Percentiles rank a stretch among this genome's conserved stretches.
Evolutionary conservation across 108 stramenopile species (phyloP).

Genomic region (Cyclotella distinguenda): DNA sequence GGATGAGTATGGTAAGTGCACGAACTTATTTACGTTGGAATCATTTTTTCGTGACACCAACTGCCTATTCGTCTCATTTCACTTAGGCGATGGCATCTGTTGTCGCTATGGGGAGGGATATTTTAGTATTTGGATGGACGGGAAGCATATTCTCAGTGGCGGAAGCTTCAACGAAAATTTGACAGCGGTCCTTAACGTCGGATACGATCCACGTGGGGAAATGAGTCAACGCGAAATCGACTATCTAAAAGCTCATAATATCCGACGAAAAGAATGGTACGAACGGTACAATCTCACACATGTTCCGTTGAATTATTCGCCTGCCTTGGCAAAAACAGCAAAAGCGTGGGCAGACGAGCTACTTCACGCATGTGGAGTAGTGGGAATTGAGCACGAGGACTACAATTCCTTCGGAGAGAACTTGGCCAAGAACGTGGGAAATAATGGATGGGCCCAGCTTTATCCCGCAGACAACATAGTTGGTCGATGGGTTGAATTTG

Average conservation of each 20-base stretch:
- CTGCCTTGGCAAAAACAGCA: slow-evolving; percentile 18
- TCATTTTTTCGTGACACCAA: neutral
- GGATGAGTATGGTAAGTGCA: slow-evolving; percentile 35
- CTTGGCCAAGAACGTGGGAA: slow-evolving; percentile 42
- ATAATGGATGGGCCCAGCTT: slow-evolving; percentile 39
- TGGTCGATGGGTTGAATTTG: slow-evolving; percentile 44
- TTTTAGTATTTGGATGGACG: slow-evolving; percentile 16
- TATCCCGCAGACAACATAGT: slow-evolving; percentile 36
- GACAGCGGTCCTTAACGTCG: slow-evolving; percentile 25
- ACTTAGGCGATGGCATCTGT: slow-evolving; percentile 25
- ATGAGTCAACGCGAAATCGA: slow-evolving; percentile 34
- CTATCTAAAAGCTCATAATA: slow-evolving; percentile 43
- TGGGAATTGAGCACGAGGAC: slow-evolving; percentile 40
- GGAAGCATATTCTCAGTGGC: slow-evolving; percentile 11
- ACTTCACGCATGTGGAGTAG: slow-evolving; percentile 27
- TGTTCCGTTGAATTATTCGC: slow-evolving; percentile 38
- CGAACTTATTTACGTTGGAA: neutral
- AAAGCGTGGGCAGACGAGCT: slow-evolving; percentile 43
- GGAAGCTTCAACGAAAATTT: slow-evolving; percentile 22
- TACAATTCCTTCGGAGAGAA: slow-evolving; percentile 34
- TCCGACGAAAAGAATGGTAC: slow-evolving; percentile 41
- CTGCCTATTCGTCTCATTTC: too few species aligned
- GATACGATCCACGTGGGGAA: slow-evolving; percentile 20
- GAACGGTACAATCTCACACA: slow-evolving; percentile 30
- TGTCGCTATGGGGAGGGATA: slow-evolving; percentile 30